Conservation (phyloP, 768 basidiomycete genomes). For the Pleurotus tuoliensis region DNA sequence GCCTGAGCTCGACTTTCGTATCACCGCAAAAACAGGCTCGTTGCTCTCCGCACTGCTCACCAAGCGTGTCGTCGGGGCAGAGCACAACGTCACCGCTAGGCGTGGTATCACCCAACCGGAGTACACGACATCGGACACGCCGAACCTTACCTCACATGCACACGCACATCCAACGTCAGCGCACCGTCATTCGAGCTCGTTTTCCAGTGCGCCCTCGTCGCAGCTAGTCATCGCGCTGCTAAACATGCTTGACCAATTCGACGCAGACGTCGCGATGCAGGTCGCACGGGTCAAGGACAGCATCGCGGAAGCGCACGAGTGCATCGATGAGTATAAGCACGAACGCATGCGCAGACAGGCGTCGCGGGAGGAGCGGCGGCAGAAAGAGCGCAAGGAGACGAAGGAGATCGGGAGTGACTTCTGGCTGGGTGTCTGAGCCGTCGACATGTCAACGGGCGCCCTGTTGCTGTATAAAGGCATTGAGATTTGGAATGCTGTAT, state of each 20-base stretch:
- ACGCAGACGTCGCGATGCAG: slow-evolving; percentile 25
- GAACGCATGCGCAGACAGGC: slow-evolving; percentile 11
- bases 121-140: not conserved
- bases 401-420: slow-evolving; percentile 9
- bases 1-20: slow-evolving; percentile 5
- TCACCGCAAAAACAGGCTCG: slow-evolving; percentile 7
- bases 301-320: slow-evolving; percentile 19
- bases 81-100: slow-evolving; percentile 7
- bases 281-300: slow-evolving; percentile 17
- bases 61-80: slow-evolving; percentile 2
- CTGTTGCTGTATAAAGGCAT: slow-evolving; percentile 4
- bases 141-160: not conserved
- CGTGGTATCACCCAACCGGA: not conserved
- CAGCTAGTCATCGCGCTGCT: slow-evolving; percentile 17
- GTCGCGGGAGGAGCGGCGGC: not conserved
- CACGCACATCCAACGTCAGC: slow-evolving; percentile 16
- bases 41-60: slow-evolving; percentile 5
- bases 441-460: not conserved
- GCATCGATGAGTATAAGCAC: slow-evolving; percentile 16
- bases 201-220: not conserved
- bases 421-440: slow-evolving; percentile 6
- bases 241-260: slow-evolving; percentile 29
- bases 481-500: not conserved
- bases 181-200: slow-evolving; percentile 15
- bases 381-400: not conserved